A percentile compares a stretch with the other conserved stretches of the same genome.
Conservation (phyloP, 2,329 filamentous ascomycete genomes). For the Tolypocladium ophioglossoides region DNA sequence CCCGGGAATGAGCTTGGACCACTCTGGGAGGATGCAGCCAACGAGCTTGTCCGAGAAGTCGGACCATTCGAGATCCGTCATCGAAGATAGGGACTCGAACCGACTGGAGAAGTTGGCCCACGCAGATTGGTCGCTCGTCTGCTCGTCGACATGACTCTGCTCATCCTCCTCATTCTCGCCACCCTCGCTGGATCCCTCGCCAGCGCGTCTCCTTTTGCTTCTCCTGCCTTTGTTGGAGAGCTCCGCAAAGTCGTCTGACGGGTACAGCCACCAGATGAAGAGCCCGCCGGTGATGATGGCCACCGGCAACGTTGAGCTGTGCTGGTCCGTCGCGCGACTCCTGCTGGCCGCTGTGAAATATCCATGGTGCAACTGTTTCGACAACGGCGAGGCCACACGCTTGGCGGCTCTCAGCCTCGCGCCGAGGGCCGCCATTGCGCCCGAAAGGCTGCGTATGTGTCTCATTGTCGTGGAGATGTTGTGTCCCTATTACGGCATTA, state of each 20-base stretch:
- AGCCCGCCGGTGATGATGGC: conserved; percentile 24
- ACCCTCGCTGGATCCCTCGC: not conserved
- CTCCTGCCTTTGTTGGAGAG: conserved; percentile 16
- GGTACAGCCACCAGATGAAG: conserved; percentile 32
- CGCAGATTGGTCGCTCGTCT: conserved; percentile 24
- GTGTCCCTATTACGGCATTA: not conserved
- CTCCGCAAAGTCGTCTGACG: conserved; percentile 29
- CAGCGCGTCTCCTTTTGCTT: conserved; percentile 3
- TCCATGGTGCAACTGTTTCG: not conserved
- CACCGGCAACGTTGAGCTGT: conserved; percentile 3
- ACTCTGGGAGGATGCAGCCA: conserved; percentile 67
- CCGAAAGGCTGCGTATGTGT: not conserved
- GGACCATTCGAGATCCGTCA: conserved; percentile 45
- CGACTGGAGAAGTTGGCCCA: conserved; percentile 37
- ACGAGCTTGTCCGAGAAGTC: conserved; percentile 49
- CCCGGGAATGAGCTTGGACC: conserved; percentile 66
- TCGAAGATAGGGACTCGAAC: conserved; percentile 42
- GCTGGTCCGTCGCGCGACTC: not conserved
- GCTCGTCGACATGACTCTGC: conserved; percentile 5
- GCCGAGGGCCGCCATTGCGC: not conserved
- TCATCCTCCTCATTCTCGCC: conserved; percentile 9
- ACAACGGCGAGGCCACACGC: not conserved
- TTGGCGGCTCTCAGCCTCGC: not conserved
- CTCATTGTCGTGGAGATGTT: not conserved
- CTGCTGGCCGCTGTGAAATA: not conserved